A percentile compares a stretch with the other conserved stretches of the same genome.
Conservation (phyloP, 352 stramenopile genomes). For the Phytophthora tentaculata region DNA sequence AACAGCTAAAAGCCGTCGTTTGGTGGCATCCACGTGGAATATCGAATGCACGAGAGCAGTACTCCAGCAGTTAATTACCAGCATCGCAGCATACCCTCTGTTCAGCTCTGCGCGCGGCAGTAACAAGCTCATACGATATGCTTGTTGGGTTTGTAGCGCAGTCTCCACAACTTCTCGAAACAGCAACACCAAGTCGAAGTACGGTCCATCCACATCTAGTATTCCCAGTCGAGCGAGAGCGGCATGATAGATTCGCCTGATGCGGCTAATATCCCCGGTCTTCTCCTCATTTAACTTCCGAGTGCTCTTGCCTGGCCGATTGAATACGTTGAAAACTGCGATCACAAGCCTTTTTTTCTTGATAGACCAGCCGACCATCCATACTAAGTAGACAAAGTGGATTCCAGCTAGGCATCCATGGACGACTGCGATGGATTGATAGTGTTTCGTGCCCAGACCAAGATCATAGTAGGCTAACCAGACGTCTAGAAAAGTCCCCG, state of each 20-base stretch:
- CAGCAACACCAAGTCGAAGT: constrained; percentile 29
- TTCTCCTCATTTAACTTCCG: constrained; percentile 1
- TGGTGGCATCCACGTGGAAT: constrained; percentile 11
- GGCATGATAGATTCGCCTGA: constrained; percentile 11
- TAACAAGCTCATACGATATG: constrained; percentile 34
- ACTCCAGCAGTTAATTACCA: constrained; percentile 40
- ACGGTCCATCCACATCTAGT: constrained; percentile 19
- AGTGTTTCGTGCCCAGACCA: constrained; percentile 8
- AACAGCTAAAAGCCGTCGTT: constrained; percentile 15
- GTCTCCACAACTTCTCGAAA: constrained; percentile 34
- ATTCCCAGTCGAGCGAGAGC: constrained; percentile 19
- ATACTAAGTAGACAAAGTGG: constrained; percentile 21
- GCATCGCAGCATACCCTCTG: constrained; percentile 22
- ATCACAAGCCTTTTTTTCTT: constrained; percentile 29
- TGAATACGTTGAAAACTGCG: constrained; percentile 16
- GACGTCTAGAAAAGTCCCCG: constrained; percentile 9
- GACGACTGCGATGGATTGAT: constrained; percentile 17
- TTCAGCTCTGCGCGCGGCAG: constrained; percentile 29
- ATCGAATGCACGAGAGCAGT: constrained; percentile 24
- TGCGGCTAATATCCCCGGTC: not conserved
- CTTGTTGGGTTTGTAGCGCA: constrained; percentile 31
- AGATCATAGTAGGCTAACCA: constrained; percentile 21
- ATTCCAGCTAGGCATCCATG: constrained; percentile 18
- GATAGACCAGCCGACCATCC: constrained; percentile 33
- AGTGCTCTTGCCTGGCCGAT: not conserved